phyloP scores from a whole-genome alignment of 2,329 filamentous ascomycete genomes.

The Xylariaceae sp. region DNA sequence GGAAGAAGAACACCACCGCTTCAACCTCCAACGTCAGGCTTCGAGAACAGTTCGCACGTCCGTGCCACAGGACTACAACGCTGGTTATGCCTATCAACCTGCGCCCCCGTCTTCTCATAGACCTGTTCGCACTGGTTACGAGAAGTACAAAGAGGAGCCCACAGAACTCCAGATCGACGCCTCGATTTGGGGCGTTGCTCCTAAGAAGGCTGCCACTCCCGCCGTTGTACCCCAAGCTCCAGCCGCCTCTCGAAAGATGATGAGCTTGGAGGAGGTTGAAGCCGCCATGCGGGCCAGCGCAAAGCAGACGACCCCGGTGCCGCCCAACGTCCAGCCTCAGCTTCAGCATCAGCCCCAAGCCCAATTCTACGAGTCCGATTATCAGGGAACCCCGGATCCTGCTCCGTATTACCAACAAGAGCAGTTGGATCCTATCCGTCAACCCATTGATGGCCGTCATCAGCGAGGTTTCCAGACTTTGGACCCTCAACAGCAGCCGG shows the following conservation, averaged over 20 bases:
- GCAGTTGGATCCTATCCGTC: constrained; percentile 26
- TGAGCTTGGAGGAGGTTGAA: constrained; percentile 96
- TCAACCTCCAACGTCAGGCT: constrained; percentile 65
- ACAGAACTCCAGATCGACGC: constrained; percentile 90
- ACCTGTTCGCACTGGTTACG: constrained; percentile 76
- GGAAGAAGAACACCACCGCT: constrained; percentile 85
- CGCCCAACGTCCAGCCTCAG: constrained; percentile 25
- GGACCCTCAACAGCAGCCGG: constrained; percentile 27
- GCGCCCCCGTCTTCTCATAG: constrained; percentile 40
- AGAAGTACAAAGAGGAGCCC: constrained; percentile 82
- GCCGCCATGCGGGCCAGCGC: constrained; percentile 77
- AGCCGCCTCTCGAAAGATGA: constrained; percentile 62
- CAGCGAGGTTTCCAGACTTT: constrained; percentile 24
- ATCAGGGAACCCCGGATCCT: constrained; percentile 24
- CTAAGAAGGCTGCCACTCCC: constrained; percentile 48
- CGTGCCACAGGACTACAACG: constrained; percentile 32
- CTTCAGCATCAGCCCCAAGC: constrained; percentile 31
- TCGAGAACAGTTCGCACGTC: constrained; percentile 39
- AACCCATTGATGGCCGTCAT: constrained; percentile 28
- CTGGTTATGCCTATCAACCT: constrained; percentile 36
- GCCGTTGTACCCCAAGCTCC: constrained; percentile 21
- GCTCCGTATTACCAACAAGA: constrained; percentile 29
- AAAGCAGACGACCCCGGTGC: constrained; percentile 39
- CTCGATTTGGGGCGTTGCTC: constrained; percentile 80
- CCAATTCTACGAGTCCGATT: constrained; percentile 20